Percentiles rank a stretch among this genome's conserved stretches.
These are phyloP conservation scores for Nakazawaea laoshanensis DNA, from an alignment of 805 yeast genomes.

Conservation along the genomic window DNA sequence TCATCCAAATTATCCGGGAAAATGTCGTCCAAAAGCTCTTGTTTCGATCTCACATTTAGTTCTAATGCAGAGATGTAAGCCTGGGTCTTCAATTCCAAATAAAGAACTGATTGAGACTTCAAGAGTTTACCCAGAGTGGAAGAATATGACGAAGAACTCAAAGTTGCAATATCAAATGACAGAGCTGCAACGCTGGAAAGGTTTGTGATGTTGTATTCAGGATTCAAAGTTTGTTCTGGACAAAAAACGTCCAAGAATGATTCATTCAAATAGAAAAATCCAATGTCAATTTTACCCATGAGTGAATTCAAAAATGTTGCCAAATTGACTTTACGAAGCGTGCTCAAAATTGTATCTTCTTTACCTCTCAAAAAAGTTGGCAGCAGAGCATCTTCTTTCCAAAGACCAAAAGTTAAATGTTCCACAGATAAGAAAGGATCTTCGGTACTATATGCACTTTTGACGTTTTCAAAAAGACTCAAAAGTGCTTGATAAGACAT, in stretches of 20 bases:
- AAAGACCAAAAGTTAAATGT: conserved; percentile 63
- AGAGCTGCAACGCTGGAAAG: conserved; percentile 12
- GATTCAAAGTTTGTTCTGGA: conserved; percentile 54
- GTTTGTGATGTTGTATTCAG: conserved; percentile 25
- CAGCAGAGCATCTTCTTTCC: conserved; percentile 55
- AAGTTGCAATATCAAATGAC: conserved; percentile 1
- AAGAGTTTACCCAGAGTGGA: conserved; percentile 30
- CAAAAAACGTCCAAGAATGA: conserved; percentile 83
- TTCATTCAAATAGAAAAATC: conserved; percentile 79
- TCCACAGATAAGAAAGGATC: conserved; percentile 67
- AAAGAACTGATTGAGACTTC: conserved; percentile 74
- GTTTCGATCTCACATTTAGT: conserved; percentile 48
- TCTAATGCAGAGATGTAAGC: conserved; percentile 87
- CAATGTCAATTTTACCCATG: conserved; percentile 76
- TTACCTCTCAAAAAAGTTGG: conserved; percentile 51
- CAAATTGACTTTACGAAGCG: conserved; percentile 76
- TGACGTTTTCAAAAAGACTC: conserved; percentile 72
- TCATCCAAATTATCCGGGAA: conserved; percentile 62
- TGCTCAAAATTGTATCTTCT: conserved; percentile 53
- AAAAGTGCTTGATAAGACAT: conserved; percentile 57
- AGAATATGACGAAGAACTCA: conserved; percentile 4
- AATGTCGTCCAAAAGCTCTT: conserved; percentile 64
- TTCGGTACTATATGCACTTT: conserved; percentile 56
- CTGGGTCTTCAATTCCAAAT: conserved; percentile 86
- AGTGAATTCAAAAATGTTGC: conserved; percentile 87